Evolutionary conservation across 108 stramenopile genomes (phyloP), one percentile per base, ranked within the genome.

Genomic region (Fragilaria crotonensis): DNA sequence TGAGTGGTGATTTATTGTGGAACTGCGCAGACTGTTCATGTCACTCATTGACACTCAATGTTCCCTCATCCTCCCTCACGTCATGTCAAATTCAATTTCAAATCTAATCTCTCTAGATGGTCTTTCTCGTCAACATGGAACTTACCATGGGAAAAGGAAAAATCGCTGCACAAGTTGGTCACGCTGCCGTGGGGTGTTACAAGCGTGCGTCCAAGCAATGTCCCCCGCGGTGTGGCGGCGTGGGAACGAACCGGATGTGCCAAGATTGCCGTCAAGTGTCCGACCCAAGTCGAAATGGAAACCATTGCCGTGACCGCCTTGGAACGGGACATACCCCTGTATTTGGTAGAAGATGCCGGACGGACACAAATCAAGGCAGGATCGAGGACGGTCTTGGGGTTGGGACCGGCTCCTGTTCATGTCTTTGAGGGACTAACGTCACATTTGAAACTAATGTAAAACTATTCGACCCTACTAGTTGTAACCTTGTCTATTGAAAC

Each of bases 351-450:
- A 63, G 95, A 96, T 76, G 95, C 95, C 2, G 95, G 95, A 11
- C 70, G 91, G 31, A 96, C 95, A 26, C 95, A 96, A 73, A 96
- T 96, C 74, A 89, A 90, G 18, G 90, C 95, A 25, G 95, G 95
- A 45, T 85, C 83, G 22, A 60, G 89, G 49, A 96, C 95, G 18
- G 95, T 96, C 5, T 64, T 93, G 44, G 95, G 92, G 44, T 61
- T 96, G 44, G 89, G 89, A 29, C 90, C 90, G 29, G 90, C 87
- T 2, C 95, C 95, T 25, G 78, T 81, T 2, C 63, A 60, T 52
- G 85, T 81, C 25, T 87, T 96, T 67, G 92, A 93, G 25, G 88
- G 66, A 33, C 62, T 96, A 20, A 86, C 84, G 0, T 79, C 83
- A 25, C 92, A 96, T 73, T 63, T 96, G 29, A 96, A 96, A 52